A percentile compares a stretch with the other conserved stretches of the same genome.
Conservation (phyloP, 371 early-diverging fungal genomes). For the Choanephora cucurbitarum region DNA sequence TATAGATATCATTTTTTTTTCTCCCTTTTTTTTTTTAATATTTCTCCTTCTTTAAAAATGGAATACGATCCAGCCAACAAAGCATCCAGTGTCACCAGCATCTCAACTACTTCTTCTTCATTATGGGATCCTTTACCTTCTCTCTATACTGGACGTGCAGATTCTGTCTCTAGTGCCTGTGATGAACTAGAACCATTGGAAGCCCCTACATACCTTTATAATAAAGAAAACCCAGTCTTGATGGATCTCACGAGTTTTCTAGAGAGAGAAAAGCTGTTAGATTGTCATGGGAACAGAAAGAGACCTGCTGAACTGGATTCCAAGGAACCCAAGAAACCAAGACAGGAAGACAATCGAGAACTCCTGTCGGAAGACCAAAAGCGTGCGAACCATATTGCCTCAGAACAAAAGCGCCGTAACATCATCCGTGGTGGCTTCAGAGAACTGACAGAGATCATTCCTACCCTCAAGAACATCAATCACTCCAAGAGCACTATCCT, state of each 20-base stretch:
- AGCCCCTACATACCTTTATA: too few relatives aligned
- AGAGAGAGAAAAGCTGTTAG: slow-evolving; percentile 16
- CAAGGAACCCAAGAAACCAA: background rate
- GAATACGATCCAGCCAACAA: slow-evolving; percentile 33
- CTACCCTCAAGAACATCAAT: slow-evolving; percentile 59
- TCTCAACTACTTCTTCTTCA: slow-evolving; percentile 17
- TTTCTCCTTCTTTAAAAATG: slow-evolving; percentile 22
- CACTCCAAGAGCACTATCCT: slow-evolving; percentile 53
- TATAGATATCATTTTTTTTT: slow-evolving; percentile 7
- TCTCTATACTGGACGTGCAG: slow-evolving; percentile 28
- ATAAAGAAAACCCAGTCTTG: slow-evolving; percentile 3
- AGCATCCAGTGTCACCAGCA: slow-evolving; percentile 33
- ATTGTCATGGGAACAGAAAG: slow-evolving; percentile 15
- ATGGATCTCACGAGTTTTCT: slow-evolving; percentile 20
- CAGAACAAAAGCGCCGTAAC: slow-evolving; percentile 88
- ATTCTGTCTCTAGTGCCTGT: slow-evolving; percentile 21
- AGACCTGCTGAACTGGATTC: slow-evolving; percentile 6
- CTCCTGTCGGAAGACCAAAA: slow-evolving; percentile 69
- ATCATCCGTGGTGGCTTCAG: slow-evolving; percentile 82
- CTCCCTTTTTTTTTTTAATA: slow-evolving; percentile 16
- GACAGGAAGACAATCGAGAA: slow-evolving; percentile 2
- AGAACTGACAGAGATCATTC: slow-evolving; percentile 77
- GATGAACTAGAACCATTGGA: slow-evolving; percentile 27
- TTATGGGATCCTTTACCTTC: slow-evolving; percentile 30
- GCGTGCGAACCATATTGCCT: slow-evolving; percentile 84